These are phyloP conservation scores for Adansonia gregorii DNA, from an alignment of 441 rosid species.

Conservation along the genomic window DNA sequence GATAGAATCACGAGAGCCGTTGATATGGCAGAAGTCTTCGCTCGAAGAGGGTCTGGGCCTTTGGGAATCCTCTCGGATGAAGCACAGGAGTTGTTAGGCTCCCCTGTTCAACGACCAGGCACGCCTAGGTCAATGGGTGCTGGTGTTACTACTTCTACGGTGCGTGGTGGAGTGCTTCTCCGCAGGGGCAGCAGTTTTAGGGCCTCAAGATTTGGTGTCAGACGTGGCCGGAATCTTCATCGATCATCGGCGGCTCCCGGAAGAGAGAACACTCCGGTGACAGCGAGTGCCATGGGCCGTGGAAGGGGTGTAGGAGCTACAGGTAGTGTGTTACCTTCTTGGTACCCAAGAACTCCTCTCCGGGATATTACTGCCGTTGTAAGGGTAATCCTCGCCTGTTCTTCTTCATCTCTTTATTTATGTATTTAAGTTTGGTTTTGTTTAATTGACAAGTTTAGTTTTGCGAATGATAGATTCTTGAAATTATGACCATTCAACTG, in stretches of 20 bases:
- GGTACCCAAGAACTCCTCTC: constrained; percentile 88
- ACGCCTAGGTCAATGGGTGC: constrained; percentile 25
- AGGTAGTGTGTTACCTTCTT: constrained; percentile 57
- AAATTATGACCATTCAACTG: not conserved
- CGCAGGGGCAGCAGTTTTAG: constrained; percentile 43
- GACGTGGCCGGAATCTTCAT: constrained; percentile 35
- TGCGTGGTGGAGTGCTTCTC: constrained; percentile 28
- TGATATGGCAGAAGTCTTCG: constrained; percentile 50
- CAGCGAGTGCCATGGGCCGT: constrained; percentile 37
- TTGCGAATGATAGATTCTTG: not conserved
- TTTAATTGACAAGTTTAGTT: too few relatives aligned
- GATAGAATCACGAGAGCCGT: constrained; percentile 59
- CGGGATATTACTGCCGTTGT: constrained; percentile 64
- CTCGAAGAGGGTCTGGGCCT: constrained; percentile 42
- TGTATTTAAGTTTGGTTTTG: not conserved
- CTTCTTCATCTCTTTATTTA: not conserved
- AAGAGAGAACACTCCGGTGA: constrained; percentile 45
- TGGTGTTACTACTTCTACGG: constrained; percentile 21
- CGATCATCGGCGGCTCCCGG: constrained; percentile 34
- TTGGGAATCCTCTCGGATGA: constrained; percentile 45
- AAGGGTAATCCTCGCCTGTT: constrained; percentile 46
- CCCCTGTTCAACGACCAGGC: constrained; percentile 33
- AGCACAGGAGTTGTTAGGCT: constrained; percentile 29
- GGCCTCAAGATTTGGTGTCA: constrained; percentile 40
- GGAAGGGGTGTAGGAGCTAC: constrained; percentile 41